Percentiles rank a stretch among this genome's conserved stretches.
phyloP scores from a whole-genome alignment of 2,329 filamentous ascomycete genomes.

The Penicillium sp. region DNA sequence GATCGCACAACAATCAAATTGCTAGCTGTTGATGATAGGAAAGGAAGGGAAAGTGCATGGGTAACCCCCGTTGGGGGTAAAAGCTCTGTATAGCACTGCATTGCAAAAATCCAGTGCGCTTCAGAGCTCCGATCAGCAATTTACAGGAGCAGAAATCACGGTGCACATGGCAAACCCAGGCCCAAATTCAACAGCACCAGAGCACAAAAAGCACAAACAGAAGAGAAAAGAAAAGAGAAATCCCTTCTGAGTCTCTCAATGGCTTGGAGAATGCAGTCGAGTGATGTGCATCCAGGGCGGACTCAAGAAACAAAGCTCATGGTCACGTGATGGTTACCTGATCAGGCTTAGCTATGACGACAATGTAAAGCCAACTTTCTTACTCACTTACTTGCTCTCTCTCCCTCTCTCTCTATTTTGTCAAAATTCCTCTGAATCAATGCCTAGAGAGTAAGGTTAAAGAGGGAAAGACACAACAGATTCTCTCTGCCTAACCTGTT shows the following conservation, averaged over 20 bases:
- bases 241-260: not conserved
- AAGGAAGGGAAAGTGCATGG: slow-evolving; percentile 77
- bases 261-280: not conserved
- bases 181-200: not conserved
- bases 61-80: slow-evolving; percentile 92
- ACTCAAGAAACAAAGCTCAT: not conserved
- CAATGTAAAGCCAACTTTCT: slow-evolving; percentile 8
- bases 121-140: slow-evolving; percentile 1
- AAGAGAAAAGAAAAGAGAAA: not conserved
- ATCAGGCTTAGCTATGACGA: slow-evolving; percentile 21
- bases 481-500: not conserved
- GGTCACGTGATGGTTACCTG: slow-evolving; percentile 13
- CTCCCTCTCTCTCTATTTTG: not conserved
- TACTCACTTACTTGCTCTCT: not conserved
- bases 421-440: not conserved
- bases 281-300: not conserved
- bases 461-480: not conserved
- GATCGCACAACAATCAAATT: slow-evolving; percentile 92
- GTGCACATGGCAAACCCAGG: not conserved
- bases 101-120: slow-evolving; percentile 39
- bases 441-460: not conserved
- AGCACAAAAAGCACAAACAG: not conserved
- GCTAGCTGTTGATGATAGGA: slow-evolving; percentile 71
- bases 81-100: slow-evolving; percentile 98
- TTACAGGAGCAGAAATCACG: not conserved